phyloP scores from a whole-genome alignment of 1,139 yeast species.

The Diutina catenulata region DNA sequence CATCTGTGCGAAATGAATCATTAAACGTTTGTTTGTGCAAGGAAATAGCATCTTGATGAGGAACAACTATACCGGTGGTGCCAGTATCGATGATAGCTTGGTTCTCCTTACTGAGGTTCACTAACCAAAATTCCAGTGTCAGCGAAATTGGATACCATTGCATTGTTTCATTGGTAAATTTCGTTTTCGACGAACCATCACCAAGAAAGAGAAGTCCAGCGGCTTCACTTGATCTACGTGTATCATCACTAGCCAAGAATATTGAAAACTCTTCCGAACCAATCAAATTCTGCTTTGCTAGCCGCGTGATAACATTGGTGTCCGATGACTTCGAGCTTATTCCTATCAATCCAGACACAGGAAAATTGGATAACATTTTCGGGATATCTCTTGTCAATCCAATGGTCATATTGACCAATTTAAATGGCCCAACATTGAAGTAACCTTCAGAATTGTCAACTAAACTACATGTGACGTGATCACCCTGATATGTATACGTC shows the following conservation, averaged over 20 bases:
- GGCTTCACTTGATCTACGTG: background rate
- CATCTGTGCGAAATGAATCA: constrained; percentile 31
- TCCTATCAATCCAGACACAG: background rate
- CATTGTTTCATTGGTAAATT: background rate
- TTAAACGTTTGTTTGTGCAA: constrained; percentile 29
- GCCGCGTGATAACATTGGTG: background rate
- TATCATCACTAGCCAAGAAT: background rate
- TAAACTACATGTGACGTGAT: background rate
- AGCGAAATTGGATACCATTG: background rate
- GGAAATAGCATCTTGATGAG: constrained; percentile 41
- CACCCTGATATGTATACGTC: background rate
- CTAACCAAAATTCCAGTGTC: constrained; percentile 1
- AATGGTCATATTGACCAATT: background rate
- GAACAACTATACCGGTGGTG: constrained; percentile 49
- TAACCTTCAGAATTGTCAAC: background rate
- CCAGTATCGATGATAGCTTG: constrained; percentile 54
- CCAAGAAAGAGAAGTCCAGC: constrained; percentile 2
- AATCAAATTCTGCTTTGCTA: background rate
- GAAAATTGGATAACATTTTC: background rate
- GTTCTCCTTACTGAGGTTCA: constrained; percentile 12
- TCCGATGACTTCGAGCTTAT: background rate
- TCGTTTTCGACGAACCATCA: background rate
- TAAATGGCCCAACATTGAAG: background rate
- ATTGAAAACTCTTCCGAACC: background rate
- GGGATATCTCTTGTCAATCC: background rate